Evolutionary conservation across 495 filamentous ascomycete species (phyloP), one percentile per base, ranked within the genome.

Genomic region (Penicillium riverlandense): DNA sequence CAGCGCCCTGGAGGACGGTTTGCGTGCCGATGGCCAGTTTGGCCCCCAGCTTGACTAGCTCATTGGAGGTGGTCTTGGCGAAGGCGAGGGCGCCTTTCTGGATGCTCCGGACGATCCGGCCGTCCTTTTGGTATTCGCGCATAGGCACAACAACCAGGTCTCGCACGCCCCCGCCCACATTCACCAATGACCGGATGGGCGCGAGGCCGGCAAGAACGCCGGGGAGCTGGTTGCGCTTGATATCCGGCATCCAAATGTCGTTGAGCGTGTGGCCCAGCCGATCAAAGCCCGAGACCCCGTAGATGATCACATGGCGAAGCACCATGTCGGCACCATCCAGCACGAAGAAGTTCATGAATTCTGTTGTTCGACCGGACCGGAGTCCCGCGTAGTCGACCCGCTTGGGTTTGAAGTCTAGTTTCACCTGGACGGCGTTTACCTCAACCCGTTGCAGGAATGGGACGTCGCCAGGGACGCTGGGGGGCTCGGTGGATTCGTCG

Each of bases 341-440:
- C 35, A 92, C 86, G 51, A 96, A 77, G 61, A 99, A 95, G 65
- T 99, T 97, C 94, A 97, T 97, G 59, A 99, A 92, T 61, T 99
- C 94, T 1, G 87, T 95, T 2, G 94, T 99, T 46, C 88, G 90
- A n/a, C 94, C 94, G 6, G 94, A 96, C n/a, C 90, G 83, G 7
- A 99, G 77, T 8, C 90, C 88, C 0, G 81, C 85, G 56, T 97
- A 99, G 64, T 99, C 89, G 16, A 99, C 86, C 10, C 88, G 79
- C 64, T 97, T 96, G 6, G 94, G 94, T 63, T 99, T 99, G 70
- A 97, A 99, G 62, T 99, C 92, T 6, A 97, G 76, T 48, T 80
- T 86, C 40, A 99, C 69, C 10, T 78, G 84, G 8, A 97, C 74
- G 11, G 86, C 76, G 49, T 88, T 85, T 41, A 99, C 76, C 61